These are phyloP conservation scores for Oehlia diaphana DNA, from an alignment of 192 early-diverging fungal species.

Conservation along the genomic window DNA sequence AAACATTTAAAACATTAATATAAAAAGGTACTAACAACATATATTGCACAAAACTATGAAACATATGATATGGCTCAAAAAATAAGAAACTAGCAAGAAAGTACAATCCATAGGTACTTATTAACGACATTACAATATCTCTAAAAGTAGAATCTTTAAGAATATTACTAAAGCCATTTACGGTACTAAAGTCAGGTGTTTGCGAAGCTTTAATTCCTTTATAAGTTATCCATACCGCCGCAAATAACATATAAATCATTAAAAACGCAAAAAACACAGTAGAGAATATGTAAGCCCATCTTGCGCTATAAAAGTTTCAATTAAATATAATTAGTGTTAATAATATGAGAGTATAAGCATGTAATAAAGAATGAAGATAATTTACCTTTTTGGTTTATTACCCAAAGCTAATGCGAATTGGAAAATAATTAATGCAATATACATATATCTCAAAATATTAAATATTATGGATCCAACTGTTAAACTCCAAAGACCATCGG, in stretches of 20 bases:
- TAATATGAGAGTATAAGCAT: neutral
- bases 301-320: constrained; percentile 35
- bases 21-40: constrained; percentile 75
- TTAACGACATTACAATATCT: constrained; percentile 62
- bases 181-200: neutral
- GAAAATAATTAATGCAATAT: constrained; percentile 75
- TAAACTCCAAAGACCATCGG: constrained; percentile 45
- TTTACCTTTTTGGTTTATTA: constrained; percentile 88
- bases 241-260: constrained; percentile 59
- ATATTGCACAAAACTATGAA: constrained; percentile 73
- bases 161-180: neutral
- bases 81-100: constrained; percentile 66
- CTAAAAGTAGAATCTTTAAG: constrained; percentile 57
- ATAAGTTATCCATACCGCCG: constrained; percentile 52
- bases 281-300: constrained; percentile 54
- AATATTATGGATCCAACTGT: constrained; percentile 41
- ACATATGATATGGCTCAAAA: constrained; percentile 79
- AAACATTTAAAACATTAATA: constrained; percentile 66
- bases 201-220: constrained; percentile 34
- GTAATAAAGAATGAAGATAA: too few relatives aligned
- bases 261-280: constrained; percentile 47
- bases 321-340: constrained; percentile 35
- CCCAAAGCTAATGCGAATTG: constrained; percentile 90
- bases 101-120: constrained; percentile 76
- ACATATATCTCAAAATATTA: constrained; percentile 51